These are phyloP conservation scores for Penicillium egyptiacum DNA, from an alignment of 495 filamentous ascomycete genomes.

Conservation along the genomic window DNA sequence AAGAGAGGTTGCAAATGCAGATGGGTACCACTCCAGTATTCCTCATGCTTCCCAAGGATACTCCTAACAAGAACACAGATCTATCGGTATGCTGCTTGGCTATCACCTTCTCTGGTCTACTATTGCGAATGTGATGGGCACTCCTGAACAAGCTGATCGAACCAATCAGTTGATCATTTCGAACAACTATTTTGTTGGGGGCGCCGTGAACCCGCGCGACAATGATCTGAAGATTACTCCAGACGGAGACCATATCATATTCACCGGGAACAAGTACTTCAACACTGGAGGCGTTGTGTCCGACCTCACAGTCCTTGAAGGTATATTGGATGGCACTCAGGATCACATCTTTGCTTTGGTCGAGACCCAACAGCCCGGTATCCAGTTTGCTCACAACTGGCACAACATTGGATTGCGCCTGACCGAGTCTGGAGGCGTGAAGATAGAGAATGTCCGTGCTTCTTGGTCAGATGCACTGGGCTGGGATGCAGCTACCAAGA, in stretches of 20 bases:
- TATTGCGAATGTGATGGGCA: constrained; percentile 56
- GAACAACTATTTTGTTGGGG: constrained; percentile 62
- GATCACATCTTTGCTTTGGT: constrained; percentile 60
- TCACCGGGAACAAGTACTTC: constrained; percentile 61
- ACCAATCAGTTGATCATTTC: constrained; percentile 51
- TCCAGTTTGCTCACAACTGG: constrained; percentile 60
- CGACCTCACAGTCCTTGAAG: constrained; percentile 63
- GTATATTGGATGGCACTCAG: constrained; percentile 53
- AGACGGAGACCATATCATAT: constrained; percentile 52
- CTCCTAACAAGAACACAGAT: constrained; percentile 24
- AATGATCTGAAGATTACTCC: constrained; percentile 54
- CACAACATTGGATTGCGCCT: constrained; percentile 59
- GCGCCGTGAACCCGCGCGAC: constrained; percentile 63
- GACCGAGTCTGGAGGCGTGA: constrained; percentile 59
- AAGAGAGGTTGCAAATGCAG: constrained; percentile 57
- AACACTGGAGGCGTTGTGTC: constrained; percentile 62
- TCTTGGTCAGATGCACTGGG: constrained; percentile 60
- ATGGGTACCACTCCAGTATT: constrained; percentile 42
- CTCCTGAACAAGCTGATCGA: constrained; percentile 53
- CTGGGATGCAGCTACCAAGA: constrained; percentile 49
- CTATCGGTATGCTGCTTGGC: constrained; percentile 58
- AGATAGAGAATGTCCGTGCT: constrained; percentile 53
- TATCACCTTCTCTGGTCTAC: constrained; percentile 63
- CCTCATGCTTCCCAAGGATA: background rate
- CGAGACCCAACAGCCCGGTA: constrained; percentile 51